These are phyloP conservation scores for Boletus rex-veris DNA, from an alignment of 768 basidiomycete species.

Conservation along the genomic window DNA sequence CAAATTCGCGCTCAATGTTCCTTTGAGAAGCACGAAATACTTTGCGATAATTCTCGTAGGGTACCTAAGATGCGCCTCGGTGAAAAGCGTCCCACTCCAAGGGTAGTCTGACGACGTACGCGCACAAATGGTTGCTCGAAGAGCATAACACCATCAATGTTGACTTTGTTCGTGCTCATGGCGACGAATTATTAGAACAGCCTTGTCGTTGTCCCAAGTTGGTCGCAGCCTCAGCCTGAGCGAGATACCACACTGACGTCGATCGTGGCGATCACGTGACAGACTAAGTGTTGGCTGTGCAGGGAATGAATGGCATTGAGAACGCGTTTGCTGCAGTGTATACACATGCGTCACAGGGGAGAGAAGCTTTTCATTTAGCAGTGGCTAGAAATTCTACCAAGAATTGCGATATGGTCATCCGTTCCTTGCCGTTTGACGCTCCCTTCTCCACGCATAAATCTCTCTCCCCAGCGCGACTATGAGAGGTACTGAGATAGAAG, in stretches of 20 bases:
- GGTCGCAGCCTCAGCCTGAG: background rate
- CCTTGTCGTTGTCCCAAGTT: slow-evolving; percentile 8
- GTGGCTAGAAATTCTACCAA: slow-evolving; percentile 6
- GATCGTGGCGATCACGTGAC: slow-evolving; percentile 28
- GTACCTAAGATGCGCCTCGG: slow-evolving; percentile 53
- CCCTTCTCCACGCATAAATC: slow-evolving; percentile 55
- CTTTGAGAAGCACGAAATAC: slow-evolving; percentile 81
- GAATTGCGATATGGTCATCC: slow-evolving; percentile 9
- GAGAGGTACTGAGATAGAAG: slow-evolving; percentile 82
- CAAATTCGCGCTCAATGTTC: slow-evolving; percentile 76
- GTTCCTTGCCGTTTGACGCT: slow-evolving; percentile 10
- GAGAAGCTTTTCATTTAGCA: slow-evolving; percentile 7
- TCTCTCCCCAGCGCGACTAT: slow-evolving; percentile 73
- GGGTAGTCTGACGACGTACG: slow-evolving; percentile 38
- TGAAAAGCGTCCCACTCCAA: slow-evolving; percentile 8
- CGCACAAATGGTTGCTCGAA: slow-evolving; percentile 83
- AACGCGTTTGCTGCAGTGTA: slow-evolving; percentile 17
- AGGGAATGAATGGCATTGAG: background rate
- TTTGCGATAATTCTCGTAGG: slow-evolving; percentile 86
- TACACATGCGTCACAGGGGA: slow-evolving; percentile 8
- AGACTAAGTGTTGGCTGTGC: background rate
- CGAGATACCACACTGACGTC: slow-evolving; percentile 12
- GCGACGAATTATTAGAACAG: slow-evolving; percentile 2
- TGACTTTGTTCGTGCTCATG: slow-evolving; percentile 49
- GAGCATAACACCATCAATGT: slow-evolving; percentile 69